Evolutionary conservation across 139 green algal genomes (phyloP), one percentile per base, ranked within the genome.

Genomic region (Chlamydomonas applanata): DNA sequence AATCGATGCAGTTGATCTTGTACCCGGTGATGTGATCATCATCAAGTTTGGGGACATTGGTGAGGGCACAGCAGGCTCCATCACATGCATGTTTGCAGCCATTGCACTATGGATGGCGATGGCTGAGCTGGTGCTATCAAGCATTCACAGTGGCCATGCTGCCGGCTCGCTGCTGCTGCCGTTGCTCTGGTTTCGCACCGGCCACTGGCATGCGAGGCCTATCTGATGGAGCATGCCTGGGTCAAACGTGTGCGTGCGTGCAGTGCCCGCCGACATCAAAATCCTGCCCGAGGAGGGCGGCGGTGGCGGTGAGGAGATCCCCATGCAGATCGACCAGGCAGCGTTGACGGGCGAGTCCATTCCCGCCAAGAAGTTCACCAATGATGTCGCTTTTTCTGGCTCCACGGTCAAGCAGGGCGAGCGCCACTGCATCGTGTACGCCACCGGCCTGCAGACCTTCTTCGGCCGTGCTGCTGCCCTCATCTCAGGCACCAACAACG

Each of bases 351-450:
- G 92, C n/a, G 92, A 97, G 82, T 95, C 90, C 2, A 78, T 97
- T 25, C 92, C 92, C 1, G 90, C 89, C 14, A 94, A 94, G 81
- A 95, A 94, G 84, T 89, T 87, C 78, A 84, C 85, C 4, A 91
- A 91, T 17, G 85, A 95, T 57, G 87, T 94, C 0, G 80, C 78
- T 5, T 95, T 94, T 72, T 89, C 81, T 2, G 93, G 93, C 49
- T 96, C 92, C 27, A 91, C 90, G 67, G 90, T 95, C 82, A 96
- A 95, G 87, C 89, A 93, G 59, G 93, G 93, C 61, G 93, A 97
- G 83, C 80, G 87, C 49, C 85, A 97, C 45, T 83, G 79, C 27
- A 52, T 95, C 17, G 92, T 96, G 14, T 92, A 93, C 57, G 89
- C 86, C 4, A 96, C 91, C 7, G 91, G 81, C 54, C 57, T 86